Base-by-base conservation (phyloP, 768 basidiomycete species). In the Omphalotus guepiniiformis region DNA sequence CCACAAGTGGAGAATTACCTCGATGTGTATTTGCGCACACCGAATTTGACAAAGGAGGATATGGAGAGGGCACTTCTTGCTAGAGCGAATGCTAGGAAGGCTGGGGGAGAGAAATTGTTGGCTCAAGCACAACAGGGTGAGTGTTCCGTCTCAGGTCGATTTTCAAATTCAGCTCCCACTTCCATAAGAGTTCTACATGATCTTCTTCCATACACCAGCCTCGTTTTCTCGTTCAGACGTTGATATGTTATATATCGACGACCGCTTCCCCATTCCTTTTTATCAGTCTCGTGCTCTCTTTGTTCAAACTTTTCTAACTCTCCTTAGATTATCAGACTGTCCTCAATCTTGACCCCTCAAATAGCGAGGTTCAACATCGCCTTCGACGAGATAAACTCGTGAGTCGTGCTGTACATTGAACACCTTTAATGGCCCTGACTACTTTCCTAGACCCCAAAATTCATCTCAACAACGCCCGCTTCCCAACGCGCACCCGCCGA, bases 21-120 rank as follows among this genome's bases (percentile, higher is more conserved):
- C 21, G 82, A 86, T 13, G 79, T 84, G 15, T 85, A 82, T 56
- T 59, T 86, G 38, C 68, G 72, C 47, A 83, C 82, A 13, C 82
- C 83, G 0, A 74, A 77, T 39, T 60, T 86, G 13, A 62, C 76
- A 19, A 71, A 66, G 39, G 65, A 67, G 37, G 75, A 82, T 50
- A 57, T 79, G 2, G 72, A 75, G 3, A 72, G 65, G 47, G 83
- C 83, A 1, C 61, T 83, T 48, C 55, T 83, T 7, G 80, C 80
- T 1, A 64, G 83, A 30, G 82, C 76, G 4, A 76, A 75, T 55
- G 83, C 83, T 32, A 65, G 82, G 42, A 79, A 77, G 55, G 63
- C 64, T 3, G 73, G 71, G 15, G 80, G 78, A 16, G 79, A 86
- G 55, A 66, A 61, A 43, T 67, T 84, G 42, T 61, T 83, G 21